Conservation (phyloP, 108 stramenopile species). For the Halocafeteria seosinensis region DNA sequence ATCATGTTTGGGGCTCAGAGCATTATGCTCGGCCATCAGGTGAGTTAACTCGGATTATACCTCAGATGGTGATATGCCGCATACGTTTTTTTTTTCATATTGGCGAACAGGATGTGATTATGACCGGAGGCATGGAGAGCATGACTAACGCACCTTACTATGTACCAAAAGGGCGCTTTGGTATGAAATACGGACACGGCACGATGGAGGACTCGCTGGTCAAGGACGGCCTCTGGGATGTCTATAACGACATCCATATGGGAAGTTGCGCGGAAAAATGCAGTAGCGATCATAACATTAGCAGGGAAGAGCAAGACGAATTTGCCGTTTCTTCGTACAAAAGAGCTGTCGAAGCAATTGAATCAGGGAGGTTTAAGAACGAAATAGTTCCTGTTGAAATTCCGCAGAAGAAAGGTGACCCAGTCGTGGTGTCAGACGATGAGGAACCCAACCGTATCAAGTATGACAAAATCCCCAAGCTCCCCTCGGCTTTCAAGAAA, state of each 20-base stretch:
- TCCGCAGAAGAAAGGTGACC: constrained; percentile 30
- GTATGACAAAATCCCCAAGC: constrained; percentile 44
- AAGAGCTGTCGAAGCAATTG: constrained; percentile 49
- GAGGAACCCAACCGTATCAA: constrained; percentile 62
- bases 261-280: constrained; percentile 82
- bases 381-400: constrained; percentile 50
- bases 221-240: constrained; percentile 83
- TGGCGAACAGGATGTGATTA: constrained; percentile 40
- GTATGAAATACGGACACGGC: constrained; percentile 48
- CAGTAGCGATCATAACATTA: constrained; percentile 48
- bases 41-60: too few relatives aligned
- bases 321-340: constrained; percentile 64
- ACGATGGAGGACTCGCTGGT: constrained; percentile 59
- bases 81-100: too few relatives aligned
- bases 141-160: constrained; percentile 92
- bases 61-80: too few relatives aligned
- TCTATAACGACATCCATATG: constrained; percentile 88
- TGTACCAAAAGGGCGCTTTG: constrained; percentile 44
- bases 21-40: constrained; percentile 15
- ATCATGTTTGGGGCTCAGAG: constrained; percentile 30
- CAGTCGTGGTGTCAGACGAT: constrained; percentile 39
- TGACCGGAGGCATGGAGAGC: constrained; percentile 85
- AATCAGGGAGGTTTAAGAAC: constrained; percentile 47
- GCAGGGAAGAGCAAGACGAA: constrained; percentile 78
- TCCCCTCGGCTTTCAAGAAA: constrained; percentile 64